phyloP scores from a whole-genome alignment of 768 basidiomycete species.

The Boletellus sp. region DNA sequence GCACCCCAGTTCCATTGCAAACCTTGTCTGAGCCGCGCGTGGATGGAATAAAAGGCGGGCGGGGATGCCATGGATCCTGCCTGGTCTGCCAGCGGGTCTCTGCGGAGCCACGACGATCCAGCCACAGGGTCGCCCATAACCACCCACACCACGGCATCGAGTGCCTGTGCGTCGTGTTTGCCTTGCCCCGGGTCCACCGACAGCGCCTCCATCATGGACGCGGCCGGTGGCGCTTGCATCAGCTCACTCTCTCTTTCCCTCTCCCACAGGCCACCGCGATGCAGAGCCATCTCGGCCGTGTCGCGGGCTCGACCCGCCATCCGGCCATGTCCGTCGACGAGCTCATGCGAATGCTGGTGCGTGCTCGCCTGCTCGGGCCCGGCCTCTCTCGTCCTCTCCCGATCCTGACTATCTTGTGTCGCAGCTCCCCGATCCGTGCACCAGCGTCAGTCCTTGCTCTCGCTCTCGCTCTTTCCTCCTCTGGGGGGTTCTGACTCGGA shows the following conservation, averaged over 20 bases:
- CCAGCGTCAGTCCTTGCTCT: constrained; percentile 6
- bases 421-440: constrained; percentile 15
- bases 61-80: neutral
- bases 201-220: neutral
- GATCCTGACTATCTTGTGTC: neutral
- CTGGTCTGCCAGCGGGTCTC: neutral
- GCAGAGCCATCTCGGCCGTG: constrained; percentile 5
- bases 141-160: neutral
- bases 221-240: neutral
- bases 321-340: constrained; percentile 13
- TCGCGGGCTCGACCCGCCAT: neutral
- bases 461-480: neutral
- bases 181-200: neutral
- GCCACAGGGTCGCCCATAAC: too few relatives aligned
- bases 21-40: too few relatives aligned
- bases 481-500: neutral
- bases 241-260: neutral
- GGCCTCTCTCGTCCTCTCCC: neutral
- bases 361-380: neutral
- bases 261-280: constrained; percentile 5
- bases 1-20: too few relatives aligned
- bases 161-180: constrained; percentile 2
- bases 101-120: neutral
- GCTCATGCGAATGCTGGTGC: constrained; percentile 8
- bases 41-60: too few relatives aligned